Evolutionary conservation across 1,139 yeast genomes (phyloP).

Genomic region (Kurtzmaniella natalensis): DNA sequence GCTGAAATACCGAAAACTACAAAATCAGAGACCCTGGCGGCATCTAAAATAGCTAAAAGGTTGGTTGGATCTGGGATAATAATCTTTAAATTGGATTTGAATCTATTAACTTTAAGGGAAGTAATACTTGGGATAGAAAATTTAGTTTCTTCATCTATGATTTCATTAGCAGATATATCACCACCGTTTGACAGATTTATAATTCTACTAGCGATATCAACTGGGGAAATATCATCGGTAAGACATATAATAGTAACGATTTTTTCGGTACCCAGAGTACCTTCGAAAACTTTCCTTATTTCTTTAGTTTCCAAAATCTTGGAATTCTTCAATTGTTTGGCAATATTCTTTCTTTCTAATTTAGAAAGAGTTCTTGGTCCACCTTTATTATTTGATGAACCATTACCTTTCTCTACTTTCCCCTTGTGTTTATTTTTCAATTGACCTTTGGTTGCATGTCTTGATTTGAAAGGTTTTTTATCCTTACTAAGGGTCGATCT

Average conservation of each 20-base stretch:
- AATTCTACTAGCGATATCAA: constrained; percentile 51
- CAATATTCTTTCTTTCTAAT: constrained; percentile 70
- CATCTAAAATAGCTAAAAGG: constrained; percentile 71
- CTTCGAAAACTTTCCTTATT: constrained; percentile 70
- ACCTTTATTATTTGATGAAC: constrained; percentile 26
- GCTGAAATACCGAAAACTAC: constrained; percentile 87
- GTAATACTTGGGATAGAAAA: constrained; percentile 45
- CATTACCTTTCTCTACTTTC: constrained; percentile 84
- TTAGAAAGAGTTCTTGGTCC: constrained; percentile 53
- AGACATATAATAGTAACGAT: constrained; percentile 77
- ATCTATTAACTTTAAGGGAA: constrained; percentile 52
- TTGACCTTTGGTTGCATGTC: constrained; percentile 88
- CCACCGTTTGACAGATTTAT: constrained; percentile 26
- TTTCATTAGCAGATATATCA: constrained; percentile 25
- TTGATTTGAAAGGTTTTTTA: constrained; percentile 86
- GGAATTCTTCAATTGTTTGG: constrained; percentile 71
- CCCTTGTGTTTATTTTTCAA: constrained; percentile 79
- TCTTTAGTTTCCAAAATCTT: constrained; percentile 56
- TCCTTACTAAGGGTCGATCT: constrained; percentile 77
- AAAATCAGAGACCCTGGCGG: constrained; percentile 85
- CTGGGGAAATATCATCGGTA: constrained; percentile 64
- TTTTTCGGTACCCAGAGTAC: constrained; percentile 75
- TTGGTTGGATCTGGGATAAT: constrained; percentile 69
- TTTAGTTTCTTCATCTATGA: too few relatives aligned
- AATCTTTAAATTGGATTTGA: constrained; percentile 70